These are phyloP conservation scores for Penicillium italicum DNA, from an alignment of 2,329 filamentous ascomycete genomes.

Conservation along the genomic window DNA sequence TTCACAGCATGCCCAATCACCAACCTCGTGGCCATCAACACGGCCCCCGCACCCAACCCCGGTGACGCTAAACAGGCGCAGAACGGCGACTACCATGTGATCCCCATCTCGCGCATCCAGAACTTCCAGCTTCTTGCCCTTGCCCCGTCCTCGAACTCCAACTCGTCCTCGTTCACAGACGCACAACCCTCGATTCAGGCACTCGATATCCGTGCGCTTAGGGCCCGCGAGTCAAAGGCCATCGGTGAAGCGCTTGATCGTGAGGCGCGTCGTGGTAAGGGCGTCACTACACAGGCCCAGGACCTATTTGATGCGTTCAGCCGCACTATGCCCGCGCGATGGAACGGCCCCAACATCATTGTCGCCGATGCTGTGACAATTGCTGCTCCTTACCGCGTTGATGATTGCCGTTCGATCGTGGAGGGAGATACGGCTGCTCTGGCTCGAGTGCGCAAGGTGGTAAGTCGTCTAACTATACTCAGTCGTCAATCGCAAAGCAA, in stretches of 20 bases:
- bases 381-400: constrained; percentile 54
- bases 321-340: constrained; percentile 58
- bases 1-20: constrained; percentile 60
- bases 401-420: constrained; percentile 49
- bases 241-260: constrained; percentile 55
- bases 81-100: constrained; percentile 57
- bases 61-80: constrained; percentile 37
- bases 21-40: constrained; percentile 60
- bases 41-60: constrained; percentile 41
- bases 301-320: constrained; percentile 61
- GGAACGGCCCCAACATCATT: constrained; percentile 58
- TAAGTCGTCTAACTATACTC: constrained; percentile 29
- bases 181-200: constrained; percentile 42
- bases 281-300: constrained; percentile 59
- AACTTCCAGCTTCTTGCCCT: constrained; percentile 54
- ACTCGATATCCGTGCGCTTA: constrained; percentile 54
- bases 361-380: constrained; percentile 60
- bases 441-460: constrained; percentile 47
- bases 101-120: constrained; percentile 58
- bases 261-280: constrained; percentile 58
- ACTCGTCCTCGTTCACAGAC: constrained; percentile 46
- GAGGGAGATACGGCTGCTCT: constrained; percentile 43
- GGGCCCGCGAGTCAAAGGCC: constrained; percentile 54
- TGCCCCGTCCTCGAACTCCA: constrained; percentile 24
- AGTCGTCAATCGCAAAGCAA: background rate